Base-by-base conservation (phyloP, 1,284 basidiomycete species). In the Coniferiporia weirii region DNA sequence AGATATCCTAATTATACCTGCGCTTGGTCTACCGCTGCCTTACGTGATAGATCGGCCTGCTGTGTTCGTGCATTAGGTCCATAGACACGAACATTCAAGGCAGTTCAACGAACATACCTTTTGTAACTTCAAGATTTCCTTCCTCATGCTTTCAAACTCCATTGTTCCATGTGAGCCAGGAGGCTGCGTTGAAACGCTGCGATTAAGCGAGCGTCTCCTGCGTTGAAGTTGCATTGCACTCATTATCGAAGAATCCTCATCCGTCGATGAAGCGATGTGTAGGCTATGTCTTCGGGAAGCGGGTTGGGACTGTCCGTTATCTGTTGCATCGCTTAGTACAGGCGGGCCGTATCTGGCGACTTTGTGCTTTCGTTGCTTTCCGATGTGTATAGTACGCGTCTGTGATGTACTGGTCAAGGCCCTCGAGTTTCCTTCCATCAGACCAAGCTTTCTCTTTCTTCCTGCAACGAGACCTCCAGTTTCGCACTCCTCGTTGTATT, bases 371-470 rank as follows among this genome's bases (percentile, higher is more conserved):
- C 44, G 50, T 47, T 19, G 48, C 51, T 47, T 58, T 20, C 22
- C 44, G 43, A 32, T 36, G 17, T 13, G 20, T 22, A 20, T 15
- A 15, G 15, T 32, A 17, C 7, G n/a, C 10, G 36, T 32, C 15
- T 46, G 22, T 15, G 44, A 53, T 36, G 44, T 7, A 20, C 45
- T 19, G 22, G 44, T 13, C n/a, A 51, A 15, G 19, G 32, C 4
- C 34, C 47, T 50, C 27, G 57, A 27, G 12, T 17, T 17, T 20
- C 54, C 52, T 12, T 59, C 58, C 15, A 59, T 13, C 17, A 47
- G 32, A 15, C 38, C 50, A 17, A 40, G 22, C 38, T 59, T 59
- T 52, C 58, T 59, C 52, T 59, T 59, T 32, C 38, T 59, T 17
- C 40, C 35, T 15, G 17, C 20, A 13, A 27, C 6, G 3, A 44